Percentiles rank a stretch among this genome's conserved stretches.
Conservation (phyloP, 805 yeast genomes). For the Saccharomycopsis sp. region DNA sequence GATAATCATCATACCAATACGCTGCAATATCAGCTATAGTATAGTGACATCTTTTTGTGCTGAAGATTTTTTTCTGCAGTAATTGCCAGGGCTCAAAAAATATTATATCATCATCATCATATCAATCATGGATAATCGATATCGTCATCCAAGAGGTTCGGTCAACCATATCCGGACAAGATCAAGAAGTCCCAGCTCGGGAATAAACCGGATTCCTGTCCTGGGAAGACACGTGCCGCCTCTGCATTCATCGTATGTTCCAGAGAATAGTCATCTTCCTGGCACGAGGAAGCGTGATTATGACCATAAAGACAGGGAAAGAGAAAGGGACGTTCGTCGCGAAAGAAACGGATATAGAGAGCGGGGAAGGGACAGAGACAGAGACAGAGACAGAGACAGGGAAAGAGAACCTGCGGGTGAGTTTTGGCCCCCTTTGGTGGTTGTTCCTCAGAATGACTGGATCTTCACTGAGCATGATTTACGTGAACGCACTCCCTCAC, state of each 20-base stretch:
- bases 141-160: not conserved
- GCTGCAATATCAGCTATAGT: too few relatives aligned
- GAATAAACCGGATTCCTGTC: not conserved
- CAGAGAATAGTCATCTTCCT: too few relatives aligned
- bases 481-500: constrained; percentile 13
- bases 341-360: not conserved
- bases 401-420: constrained; percentile 9
- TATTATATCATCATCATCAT: too few relatives aligned
- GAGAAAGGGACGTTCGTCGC: not conserved
- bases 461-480: constrained; percentile 14
- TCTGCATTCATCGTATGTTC: not conserved
- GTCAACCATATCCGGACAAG: not conserved
- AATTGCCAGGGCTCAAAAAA: too few relatives aligned
- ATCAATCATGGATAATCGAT: not conserved
- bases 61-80: too few relatives aligned
- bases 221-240: not conserved
- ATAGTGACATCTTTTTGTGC: too few relatives aligned
- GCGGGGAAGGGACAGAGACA: not conserved
- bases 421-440: constrained; percentile 20
- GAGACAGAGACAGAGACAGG: not conserved
- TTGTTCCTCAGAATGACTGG: constrained; percentile 20
- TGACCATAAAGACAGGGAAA: not conserved
- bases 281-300: not conserved
- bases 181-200: not conserved
- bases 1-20: too few relatives aligned